A percentile compares a stretch with the other conserved stretches of the same genome.
Conservation (phyloP, 2,329 filamentous ascomycete species). For the Exophiala calicioides region DNA sequence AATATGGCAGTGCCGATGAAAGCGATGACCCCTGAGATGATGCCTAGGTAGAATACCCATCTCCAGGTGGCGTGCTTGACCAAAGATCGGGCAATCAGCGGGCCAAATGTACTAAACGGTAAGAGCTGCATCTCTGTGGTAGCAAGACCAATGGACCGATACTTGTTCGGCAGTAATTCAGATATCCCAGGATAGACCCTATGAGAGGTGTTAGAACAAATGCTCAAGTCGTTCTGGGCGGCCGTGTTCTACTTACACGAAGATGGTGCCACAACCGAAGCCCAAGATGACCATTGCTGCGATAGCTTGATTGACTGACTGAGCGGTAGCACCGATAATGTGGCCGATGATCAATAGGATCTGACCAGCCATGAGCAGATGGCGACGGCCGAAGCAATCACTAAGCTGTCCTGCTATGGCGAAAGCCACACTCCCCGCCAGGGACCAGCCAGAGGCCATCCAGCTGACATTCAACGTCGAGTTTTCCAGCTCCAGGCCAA, state of each 20-base stretch:
- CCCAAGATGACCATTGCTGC: slow-evolving; percentile 14
- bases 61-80: slow-evolving; percentile 6
- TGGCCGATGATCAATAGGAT: slow-evolving; percentile 6
- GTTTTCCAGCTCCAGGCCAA: slow-evolving; percentile 4
- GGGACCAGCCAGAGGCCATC: slow-evolving; percentile 9
- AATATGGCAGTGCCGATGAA: slow-evolving; percentile 8
- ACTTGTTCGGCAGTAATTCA: slow-evolving; percentile 12
- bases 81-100: slow-evolving; percentile 5
- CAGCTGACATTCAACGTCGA: slow-evolving; percentile 4
- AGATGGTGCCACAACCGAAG: slow-evolving; percentile 3
- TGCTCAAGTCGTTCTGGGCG: no score
- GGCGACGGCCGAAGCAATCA: slow-evolving; percentile 8
- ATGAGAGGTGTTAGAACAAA: not conserved
- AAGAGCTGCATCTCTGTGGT: slow-evolving; percentile 8
- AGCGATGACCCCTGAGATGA: slow-evolving; percentile 11
- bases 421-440: slow-evolving; percentile 9
- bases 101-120: slow-evolving; percentile 6
- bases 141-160: slow-evolving; percentile 11
- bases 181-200: slow-evolving; percentile 8
- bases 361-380: slow-evolving; percentile 3
- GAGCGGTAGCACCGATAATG: slow-evolving; percentile 5
- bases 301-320: slow-evolving; percentile 6
- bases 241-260: slow-evolving; percentile 2
- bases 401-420: slow-evolving; percentile 8
- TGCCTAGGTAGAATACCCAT: slow-evolving; percentile 9